These are phyloP conservation scores for Chenopodium album DNA, from an alignment of 148 eudicot genomes.

Conservation along the genomic window DNA sequence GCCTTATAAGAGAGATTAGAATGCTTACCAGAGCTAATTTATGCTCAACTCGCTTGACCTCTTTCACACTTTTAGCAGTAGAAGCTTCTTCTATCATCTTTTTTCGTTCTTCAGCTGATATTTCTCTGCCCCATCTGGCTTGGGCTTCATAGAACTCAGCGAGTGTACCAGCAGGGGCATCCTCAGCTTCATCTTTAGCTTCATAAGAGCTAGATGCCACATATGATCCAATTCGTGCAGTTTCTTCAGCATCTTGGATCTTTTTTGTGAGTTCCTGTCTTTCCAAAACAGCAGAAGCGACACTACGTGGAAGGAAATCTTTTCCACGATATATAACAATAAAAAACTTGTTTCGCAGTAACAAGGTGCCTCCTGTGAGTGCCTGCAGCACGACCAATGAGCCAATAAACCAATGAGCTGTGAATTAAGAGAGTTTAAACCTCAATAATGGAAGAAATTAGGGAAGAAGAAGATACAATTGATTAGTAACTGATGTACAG, in stretches of 20 bases:
- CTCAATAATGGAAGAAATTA: too few species aligned
- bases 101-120: slow-evolving; percentile 65
- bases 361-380: slow-evolving; percentile 87
- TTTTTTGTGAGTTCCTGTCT: slow-evolving; percentile 84
- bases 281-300: slow-evolving; percentile 80
- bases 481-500: too few species aligned
- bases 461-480: too few species aligned
- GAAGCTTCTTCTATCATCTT: slow-evolving; percentile 80
- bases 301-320: slow-evolving; percentile 82
- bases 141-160: slow-evolving; percentile 99
- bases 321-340: slow-evolving; percentile 92
- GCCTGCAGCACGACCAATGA: slow-evolving; percentile 44
- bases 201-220: slow-evolving; percentile 39
- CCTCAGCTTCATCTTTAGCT: slow-evolving; percentile 47
- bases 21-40: slow-evolving; percentile 71
- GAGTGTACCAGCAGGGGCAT: slow-evolving; percentile 74
- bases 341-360: slow-evolving; percentile 87
- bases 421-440: too few species aligned
- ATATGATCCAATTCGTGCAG: slow-evolving; percentile 47
- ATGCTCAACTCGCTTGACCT: slow-evolving; percentile 73
- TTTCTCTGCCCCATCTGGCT: slow-evolving; percentile 81
- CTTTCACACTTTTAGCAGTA: slow-evolving; percentile 49
- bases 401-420: too few species aligned
- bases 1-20: slow-evolving; percentile 3
- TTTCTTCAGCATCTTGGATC: slow-evolving; percentile 84